Percentiles rank a stretch among this genome's conserved stretches.
Evolutionary conservation across 768 basidiomycete species (phyloP).

Genomic region (Cystobasidium tubakii): DNA sequence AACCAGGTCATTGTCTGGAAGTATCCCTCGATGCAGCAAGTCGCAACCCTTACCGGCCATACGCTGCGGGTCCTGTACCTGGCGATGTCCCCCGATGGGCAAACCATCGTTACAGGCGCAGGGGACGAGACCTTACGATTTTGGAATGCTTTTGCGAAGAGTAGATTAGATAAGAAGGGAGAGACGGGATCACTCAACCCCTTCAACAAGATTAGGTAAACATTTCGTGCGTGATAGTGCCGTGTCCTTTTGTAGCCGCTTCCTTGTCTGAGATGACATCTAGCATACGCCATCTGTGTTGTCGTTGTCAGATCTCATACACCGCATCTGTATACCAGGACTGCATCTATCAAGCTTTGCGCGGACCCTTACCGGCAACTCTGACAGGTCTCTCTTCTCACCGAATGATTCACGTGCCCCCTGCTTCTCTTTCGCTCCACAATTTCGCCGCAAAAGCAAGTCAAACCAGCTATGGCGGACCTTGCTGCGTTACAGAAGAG

Average conservation of each 20-base stretch:
- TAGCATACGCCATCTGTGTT: background rate
- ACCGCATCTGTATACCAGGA: background rate
- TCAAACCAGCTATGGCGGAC: background rate
- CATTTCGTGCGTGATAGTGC: background rate
- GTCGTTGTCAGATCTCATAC: background rate
- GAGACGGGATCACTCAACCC: constrained; percentile 43
- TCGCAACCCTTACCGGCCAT: constrained; percentile 88
- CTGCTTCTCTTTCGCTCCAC: too few species aligned
- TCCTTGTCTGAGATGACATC: background rate
- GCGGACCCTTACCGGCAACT: too few species aligned
- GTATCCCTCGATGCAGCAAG: constrained; percentile 87
- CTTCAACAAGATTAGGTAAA: constrained; percentile 42
- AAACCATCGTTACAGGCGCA: constrained; percentile 95
- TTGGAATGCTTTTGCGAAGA: constrained; percentile 85
- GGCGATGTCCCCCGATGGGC: constrained; percentile 95
- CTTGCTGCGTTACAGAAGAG: background rate
- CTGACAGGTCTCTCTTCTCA: too few species aligned
- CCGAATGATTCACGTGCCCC: background rate
- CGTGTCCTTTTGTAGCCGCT: background rate
- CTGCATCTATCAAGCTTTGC: background rate
- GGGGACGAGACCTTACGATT: constrained; percentile 95
- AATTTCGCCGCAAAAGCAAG: background rate
- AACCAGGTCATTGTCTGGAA: constrained; percentile 70
- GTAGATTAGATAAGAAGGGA: constrained; percentile 42
- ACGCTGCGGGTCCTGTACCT: constrained; percentile 91